Evolutionary conservation across 2,329 filamentous ascomycete genomes (phyloP).

Genomic region (Aureobasidium sp.): DNA sequence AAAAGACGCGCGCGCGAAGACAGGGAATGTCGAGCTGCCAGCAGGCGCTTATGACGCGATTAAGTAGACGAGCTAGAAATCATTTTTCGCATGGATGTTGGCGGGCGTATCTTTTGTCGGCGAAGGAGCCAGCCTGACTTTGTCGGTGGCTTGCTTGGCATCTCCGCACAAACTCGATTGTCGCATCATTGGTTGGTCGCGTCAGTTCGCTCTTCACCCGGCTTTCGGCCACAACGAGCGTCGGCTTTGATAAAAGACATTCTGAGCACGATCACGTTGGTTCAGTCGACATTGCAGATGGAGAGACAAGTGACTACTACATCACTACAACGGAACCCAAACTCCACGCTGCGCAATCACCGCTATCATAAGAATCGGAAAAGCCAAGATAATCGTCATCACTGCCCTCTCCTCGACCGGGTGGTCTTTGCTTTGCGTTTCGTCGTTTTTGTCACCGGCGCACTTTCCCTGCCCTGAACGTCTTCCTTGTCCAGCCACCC

Average conservation of each 20-base stretch:
- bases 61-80: constrained; percentile 15
- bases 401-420: not conserved
- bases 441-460: not conserved
- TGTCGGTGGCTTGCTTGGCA: constrained; percentile 15
- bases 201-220: not conserved
- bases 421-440: constrained; percentile 16
- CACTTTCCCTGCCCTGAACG: constrained; percentile 24
- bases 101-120: constrained; percentile 11
- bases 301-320: not conserved
- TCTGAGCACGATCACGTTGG: not conserved
- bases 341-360: constrained; percentile 4
- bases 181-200: not conserved
- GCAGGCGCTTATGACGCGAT: constrained; percentile 7
- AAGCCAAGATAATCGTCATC: constrained; percentile 7
- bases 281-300: not conserved
- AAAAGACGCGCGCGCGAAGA: not conserved
- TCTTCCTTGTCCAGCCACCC: constrained; percentile 31
- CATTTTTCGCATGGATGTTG: constrained; percentile 16
- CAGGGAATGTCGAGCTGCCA: not conserved
- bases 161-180: not conserved
- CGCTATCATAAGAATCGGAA: too few relatives aligned
- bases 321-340: not conserved
- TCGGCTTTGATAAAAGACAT: not conserved
- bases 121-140: constrained; percentile 14
- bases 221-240: not conserved